Evolutionary conservation across 768 basidiomycete species (phyloP), one percentile per base, ranked within the genome.

Genomic region (Panaeolus papilionaceus): DNA sequence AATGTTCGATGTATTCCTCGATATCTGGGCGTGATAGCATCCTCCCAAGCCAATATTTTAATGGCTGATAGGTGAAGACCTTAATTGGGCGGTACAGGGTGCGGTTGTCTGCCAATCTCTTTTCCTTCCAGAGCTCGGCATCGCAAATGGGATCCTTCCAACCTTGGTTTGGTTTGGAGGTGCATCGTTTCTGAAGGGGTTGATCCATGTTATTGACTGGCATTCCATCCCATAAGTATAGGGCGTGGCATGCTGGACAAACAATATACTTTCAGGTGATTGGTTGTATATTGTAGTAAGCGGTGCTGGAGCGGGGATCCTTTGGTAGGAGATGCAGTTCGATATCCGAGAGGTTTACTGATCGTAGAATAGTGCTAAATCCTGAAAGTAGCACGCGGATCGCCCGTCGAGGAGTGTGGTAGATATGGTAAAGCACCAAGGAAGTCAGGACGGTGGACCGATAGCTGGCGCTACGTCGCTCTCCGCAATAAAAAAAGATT

Each of bases 41-140:
- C 3, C 73, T 69, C 1, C 72, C 76, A 3, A 77, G n/a, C 76
- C 77, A 77, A 2, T 68, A 33, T 61, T 74, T 74, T 3, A 77
- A 23, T 2, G 66, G 64, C 7, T 77, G 75, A 6, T 33, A 28
- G 6, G 54, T 58, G 28, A 33, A 58, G 4, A 37, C 11, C 7
- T 37, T 58, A 28, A 58, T 33, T 3, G 54, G 54, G n/a, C 11
- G 16, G 54, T 28, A 20, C 4, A 11, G 12, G 4, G 14, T 58
- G 11, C 28, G 54, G 7, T 12, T 14, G 5, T 28, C 28, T 7
- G n/a, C 1, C 5, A 12, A 2, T 23, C 8, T 49, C 20, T 49
- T 49, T 20, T 3, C 47, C 10, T 49, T 49, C 47, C 47, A 49
- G 1, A 49, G 16, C 7, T 49, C 47, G n/a, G 47, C 6, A 12